These are phyloP conservation scores for Xylaria nigripes DNA, from an alignment of 495 filamentous ascomycete species.

Conservation along the genomic window DNA sequence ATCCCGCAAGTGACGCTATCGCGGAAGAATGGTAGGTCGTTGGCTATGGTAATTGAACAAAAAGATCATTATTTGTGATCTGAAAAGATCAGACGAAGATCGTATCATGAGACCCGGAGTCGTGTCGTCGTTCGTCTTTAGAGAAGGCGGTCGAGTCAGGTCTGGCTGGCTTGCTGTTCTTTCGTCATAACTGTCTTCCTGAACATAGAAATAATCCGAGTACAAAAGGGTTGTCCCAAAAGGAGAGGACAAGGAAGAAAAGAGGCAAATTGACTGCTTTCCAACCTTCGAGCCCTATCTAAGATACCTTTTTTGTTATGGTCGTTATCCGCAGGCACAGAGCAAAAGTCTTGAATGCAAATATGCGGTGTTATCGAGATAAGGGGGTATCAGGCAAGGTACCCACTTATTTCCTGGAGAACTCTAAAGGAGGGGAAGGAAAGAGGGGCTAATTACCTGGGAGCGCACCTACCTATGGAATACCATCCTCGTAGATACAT, in stretches of 20 bases:
- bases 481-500: no score
- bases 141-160: not conserved
- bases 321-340: not conserved
- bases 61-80: slow-evolving; percentile 21
- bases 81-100: slow-evolving; percentile 2
- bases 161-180: not conserved
- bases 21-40: slow-evolving; percentile 29
- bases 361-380: no score
- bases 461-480: no score
- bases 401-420: no score
- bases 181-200: not conserved
- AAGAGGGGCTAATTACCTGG: no score
- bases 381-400: no score
- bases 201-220: not conserved
- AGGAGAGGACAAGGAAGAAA: not conserved
- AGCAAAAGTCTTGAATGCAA: not conserved
- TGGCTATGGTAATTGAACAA: slow-evolving; percentile 22
- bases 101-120: not conserved
- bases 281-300: no score
- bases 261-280: no score
- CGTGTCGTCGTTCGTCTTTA: not conserved
- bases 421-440: no score
- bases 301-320: not conserved
- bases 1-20: slow-evolving; percentile 20
- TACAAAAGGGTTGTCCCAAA: not conserved